These are phyloP conservation scores for Rosa lucieae DNA, from an alignment of 306 rosid species.

Conservation along the genomic window DNA sequence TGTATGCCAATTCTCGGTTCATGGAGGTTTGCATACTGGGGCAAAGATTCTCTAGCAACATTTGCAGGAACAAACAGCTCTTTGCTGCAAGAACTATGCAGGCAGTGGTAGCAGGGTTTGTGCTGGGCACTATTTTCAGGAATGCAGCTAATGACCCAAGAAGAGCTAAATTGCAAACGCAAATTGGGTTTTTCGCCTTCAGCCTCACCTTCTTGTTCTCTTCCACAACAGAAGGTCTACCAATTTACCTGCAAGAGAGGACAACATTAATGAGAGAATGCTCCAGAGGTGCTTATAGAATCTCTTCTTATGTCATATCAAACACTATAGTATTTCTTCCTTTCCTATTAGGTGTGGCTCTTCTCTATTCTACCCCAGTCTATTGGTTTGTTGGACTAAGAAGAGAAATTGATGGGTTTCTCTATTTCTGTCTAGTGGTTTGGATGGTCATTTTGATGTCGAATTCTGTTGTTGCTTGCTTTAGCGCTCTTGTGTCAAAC, in stretches of 20 bases:
- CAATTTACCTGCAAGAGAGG: slow-evolving; percentile 53
- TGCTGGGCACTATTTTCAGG: slow-evolving; percentile 67
- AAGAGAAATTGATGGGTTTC: slow-evolving; percentile 34
- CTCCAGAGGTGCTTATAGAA: slow-evolving; percentile 51
- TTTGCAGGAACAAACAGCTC: slow-evolving; percentile 47
- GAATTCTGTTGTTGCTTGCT: slow-evolving; percentile 82
- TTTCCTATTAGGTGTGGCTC: slow-evolving; percentile 40
- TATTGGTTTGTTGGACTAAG: slow-evolving; percentile 52
- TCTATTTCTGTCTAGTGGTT: slow-evolving; percentile 49
- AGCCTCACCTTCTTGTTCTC: slow-evolving; percentile 41
- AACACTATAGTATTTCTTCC: slow-evolving; percentile 47
- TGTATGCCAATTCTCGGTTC: slow-evolving; percentile 27
- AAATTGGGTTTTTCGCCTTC: slow-evolving; percentile 70
- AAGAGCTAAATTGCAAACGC: slow-evolving; percentile 42
- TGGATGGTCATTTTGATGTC: slow-evolving; percentile 66
- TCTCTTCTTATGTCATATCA: slow-evolving; percentile 53
- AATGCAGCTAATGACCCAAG: slow-evolving; percentile 33
- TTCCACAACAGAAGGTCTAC: slow-evolving; percentile 53
- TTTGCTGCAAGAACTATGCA: slow-evolving; percentile 60
- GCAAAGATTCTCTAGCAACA: slow-evolving; percentile 38
- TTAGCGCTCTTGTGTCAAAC: slow-evolving; percentile 87
- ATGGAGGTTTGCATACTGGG: slow-evolving; percentile 34
- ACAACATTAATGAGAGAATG: slow-evolving; percentile 42
- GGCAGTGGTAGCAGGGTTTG: slow-evolving; percentile 60
- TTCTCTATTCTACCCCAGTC: slow-evolving; percentile 44